Base-by-base conservation (phyloP, 305 asterid species). In the Striga hermonthica region DNA sequence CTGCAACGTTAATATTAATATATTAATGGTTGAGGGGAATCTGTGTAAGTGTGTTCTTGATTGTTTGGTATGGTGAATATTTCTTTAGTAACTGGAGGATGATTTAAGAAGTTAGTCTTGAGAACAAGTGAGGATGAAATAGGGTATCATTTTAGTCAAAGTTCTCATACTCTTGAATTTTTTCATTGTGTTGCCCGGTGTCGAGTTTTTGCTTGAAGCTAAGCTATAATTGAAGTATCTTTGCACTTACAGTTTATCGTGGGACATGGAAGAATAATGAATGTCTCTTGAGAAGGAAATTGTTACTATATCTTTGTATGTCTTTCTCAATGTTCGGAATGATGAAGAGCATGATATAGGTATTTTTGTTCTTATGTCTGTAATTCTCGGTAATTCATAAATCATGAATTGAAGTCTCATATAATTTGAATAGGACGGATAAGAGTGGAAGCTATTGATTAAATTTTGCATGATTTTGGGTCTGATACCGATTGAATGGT, bases 1-100 rank as follows among this genome's bases (percentile, higher is more conserved):
- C 47, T 49, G 45, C 39, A 39, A 56, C 43, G n/a, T 37, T 61
- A 69, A 12, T 61, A 34, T 62, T 50, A 14, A 41, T 57, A 56
- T 22, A 22, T 22, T 22, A 22, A 0, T 22, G 57, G 53, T 13
- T 3, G 5, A n/a, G 40, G 31, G 44, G 48, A 40, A 47, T 28
- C 10, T 22, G 60, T 38, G n/a, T 55, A 38, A 36, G 4, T 28
- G 22, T 35, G 5, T 9, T 10, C 11, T 56, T 13, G 60, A 64
- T 4, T 15, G 56, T 37, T 52, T 9, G 28, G 45, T 34, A 22
- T 49, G 58, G 63, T 67, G 31, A 40, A 55, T 39, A 39, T 35
- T 37, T 60, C 37, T 16, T 4, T 47, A 36, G 55, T 14, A 66
- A 38, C 9, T 58, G 49, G 57, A 45, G 57, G 65, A 39, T 4